Conservation (phyloP, 1,139 yeast species). For the Blastobotrys ciferrii region DNA sequence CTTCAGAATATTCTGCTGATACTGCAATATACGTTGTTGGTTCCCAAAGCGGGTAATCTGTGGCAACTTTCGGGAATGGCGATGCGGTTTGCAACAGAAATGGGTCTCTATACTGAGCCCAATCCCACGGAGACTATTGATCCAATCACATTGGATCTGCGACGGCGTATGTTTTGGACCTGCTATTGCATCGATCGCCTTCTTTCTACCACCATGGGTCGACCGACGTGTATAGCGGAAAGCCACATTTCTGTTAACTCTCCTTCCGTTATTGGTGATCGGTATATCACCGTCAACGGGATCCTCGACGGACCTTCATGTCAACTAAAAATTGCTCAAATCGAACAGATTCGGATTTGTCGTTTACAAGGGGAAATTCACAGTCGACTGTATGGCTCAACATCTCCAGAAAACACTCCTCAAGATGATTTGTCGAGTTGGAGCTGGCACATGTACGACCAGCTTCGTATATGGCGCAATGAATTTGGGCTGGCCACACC, state of each 20-base stretch:
- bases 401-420: neutral
- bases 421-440: slow-evolving; percentile 7
- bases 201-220: slow-evolving; percentile 10
- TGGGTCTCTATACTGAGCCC: slow-evolving; percentile 13
- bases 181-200: slow-evolving; percentile 15
- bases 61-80: slow-evolving; percentile 14
- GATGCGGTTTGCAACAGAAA: slow-evolving; percentile 12
- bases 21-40: slow-evolving; percentile 10
- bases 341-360: slow-evolving; percentile 12
- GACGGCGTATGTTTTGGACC: slow-evolving; percentile 15
- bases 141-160: slow-evolving; percentile 11
- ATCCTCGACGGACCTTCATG: slow-evolving; percentile 10
- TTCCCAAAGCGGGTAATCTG: slow-evolving; percentile 12
- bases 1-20: slow-evolving; percentile 11
- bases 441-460: slow-evolving; percentile 15
- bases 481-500: slow-evolving; percentile 9
- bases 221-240: slow-evolving; percentile 13
- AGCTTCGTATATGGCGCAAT: slow-evolving; percentile 12
- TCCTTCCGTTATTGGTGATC: slow-evolving; percentile 12
- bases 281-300: slow-evolving; percentile 8
- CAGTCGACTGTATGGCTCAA: slow-evolving; percentile 9
- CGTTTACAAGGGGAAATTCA: slow-evolving; percentile 13
- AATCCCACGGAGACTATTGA: slow-evolving; percentile 6
- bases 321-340: slow-evolving; percentile 12
- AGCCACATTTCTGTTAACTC: slow-evolving; percentile 7